phyloP scores from a whole-genome alignment of 1,139 yeast species.

The Sugiyamaella japonica region DNA sequence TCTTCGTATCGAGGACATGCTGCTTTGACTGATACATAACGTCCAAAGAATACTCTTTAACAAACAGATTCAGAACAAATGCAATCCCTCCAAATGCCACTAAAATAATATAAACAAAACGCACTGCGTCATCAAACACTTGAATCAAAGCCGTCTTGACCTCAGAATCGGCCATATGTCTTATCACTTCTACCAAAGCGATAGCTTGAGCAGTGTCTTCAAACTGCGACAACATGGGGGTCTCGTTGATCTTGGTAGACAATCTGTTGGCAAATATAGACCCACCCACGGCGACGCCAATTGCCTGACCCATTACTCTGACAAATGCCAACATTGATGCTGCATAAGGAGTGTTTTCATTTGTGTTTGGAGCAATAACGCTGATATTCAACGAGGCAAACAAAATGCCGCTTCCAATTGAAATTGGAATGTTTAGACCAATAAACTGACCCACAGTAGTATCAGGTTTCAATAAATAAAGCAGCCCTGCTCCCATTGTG shows the following conservation, averaged over 20 bases:
- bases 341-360: slow-evolving; percentile 52
- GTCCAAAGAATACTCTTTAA: slow-evolving; percentile 33
- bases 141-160: slow-evolving; percentile 21
- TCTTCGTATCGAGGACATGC: slow-evolving; percentile 19
- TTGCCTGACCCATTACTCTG: slow-evolving; percentile 52
- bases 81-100: slow-evolving; percentile 30
- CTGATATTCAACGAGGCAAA: slow-evolving; percentile 47
- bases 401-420: slow-evolving; percentile 55
- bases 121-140: slow-evolving; percentile 29
- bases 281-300: slow-evolving; percentile 54
- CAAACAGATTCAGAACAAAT: slow-evolving; percentile 27
- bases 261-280: slow-evolving; percentile 45
- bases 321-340: slow-evolving; percentile 54
- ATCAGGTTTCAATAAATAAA: slow-evolving; percentile 46
- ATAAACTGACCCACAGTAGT: slow-evolving; percentile 47
- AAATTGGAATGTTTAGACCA: slow-evolving; percentile 55
- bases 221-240: slow-evolving; percentile 22
- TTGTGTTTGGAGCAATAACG: slow-evolving; percentile 52
- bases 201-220: slow-evolving; percentile 27
- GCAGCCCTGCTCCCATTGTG: slow-evolving; percentile 54
- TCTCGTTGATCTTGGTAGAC: slow-evolving; percentile 18
- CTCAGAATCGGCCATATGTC: slow-evolving; percentile 24
- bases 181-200: slow-evolving; percentile 27
- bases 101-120: slow-evolving; percentile 27
- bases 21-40: slow-evolving; percentile 28